Conservation (phyloP, 345 rosid species). For the Barbarea vulgaris region DNA sequence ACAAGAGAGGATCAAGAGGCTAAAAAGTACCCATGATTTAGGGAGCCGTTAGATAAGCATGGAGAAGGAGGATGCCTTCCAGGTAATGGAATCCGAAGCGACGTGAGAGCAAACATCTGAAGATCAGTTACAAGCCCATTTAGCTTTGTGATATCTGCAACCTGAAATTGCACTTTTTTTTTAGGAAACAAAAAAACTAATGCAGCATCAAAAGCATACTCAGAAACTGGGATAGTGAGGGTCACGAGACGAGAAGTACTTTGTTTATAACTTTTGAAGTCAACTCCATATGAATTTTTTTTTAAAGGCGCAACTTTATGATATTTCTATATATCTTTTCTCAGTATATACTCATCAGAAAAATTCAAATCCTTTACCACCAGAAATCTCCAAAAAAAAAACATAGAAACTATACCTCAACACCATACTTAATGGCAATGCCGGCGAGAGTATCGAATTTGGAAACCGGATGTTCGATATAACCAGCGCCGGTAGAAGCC, state of each 20-base stretch:
- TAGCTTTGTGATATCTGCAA: slow-evolving; percentile 76
- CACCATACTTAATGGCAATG: slow-evolving; percentile 90
- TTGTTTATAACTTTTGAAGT: slow-evolving; percentile 22
- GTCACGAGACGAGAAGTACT: neutral
- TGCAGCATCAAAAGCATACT: neutral
- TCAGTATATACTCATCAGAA: too few species aligned
- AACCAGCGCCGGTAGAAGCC: slow-evolving; percentile 41
- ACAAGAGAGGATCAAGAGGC: neutral
- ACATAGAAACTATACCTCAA: slow-evolving; percentile 56
- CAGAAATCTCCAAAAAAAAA: neutral
- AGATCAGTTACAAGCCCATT: slow-evolving; percentile 83
- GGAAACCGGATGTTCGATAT: slow-evolving; percentile 70
- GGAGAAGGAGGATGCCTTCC: slow-evolving; percentile 89
- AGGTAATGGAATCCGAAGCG: slow-evolving; percentile 77
- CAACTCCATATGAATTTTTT: neutral
- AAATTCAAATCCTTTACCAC: neutral
- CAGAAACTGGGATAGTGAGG: neutral
- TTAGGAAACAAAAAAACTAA: neutral
- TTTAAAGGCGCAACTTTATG: neutral
- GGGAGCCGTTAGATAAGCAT: slow-evolving; percentile 48
- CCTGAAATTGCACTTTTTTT: slow-evolving; percentile 44
- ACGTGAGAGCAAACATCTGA: slow-evolving; percentile 89
- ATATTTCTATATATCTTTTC: neutral
- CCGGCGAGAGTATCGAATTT: slow-evolving; percentile 91
- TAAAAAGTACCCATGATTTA: slow-evolving; percentile 49